Percentiles rank a stretch among this genome's conserved stretches.
These are phyloP conservation scores for Pulveroboletus sp. DNA, from an alignment of 768 basidiomycete species.

Conservation along the genomic window DNA sequence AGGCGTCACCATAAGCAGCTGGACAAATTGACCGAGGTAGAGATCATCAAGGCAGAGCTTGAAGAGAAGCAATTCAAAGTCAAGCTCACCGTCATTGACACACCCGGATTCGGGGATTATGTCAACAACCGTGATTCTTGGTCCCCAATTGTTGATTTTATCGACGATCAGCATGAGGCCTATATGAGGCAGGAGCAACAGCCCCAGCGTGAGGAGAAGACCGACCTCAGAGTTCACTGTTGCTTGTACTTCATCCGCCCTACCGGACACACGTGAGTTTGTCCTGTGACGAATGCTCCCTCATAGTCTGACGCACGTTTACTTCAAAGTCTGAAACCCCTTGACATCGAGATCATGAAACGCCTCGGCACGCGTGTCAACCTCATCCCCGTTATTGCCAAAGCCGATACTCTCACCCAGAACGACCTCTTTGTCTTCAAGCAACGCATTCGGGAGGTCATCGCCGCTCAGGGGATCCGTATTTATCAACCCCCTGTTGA, in stretches of 20 bases:
- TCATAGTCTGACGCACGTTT: conserved; percentile 4
- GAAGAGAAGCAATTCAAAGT: conserved; percentile 99
- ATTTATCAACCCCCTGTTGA: conserved; percentile 95
- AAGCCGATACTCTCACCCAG: conserved; percentile 96
- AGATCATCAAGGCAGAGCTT: conserved; percentile 98
- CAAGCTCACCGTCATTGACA: conserved; percentile 98
- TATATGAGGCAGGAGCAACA: conserved; percentile 99
- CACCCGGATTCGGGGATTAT: conserved; percentile 99
- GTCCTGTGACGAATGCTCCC: neutral
- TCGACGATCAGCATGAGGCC: conserved; percentile 92
- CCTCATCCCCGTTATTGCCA: conserved; percentile 95
- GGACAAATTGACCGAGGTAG: conserved; percentile 97
- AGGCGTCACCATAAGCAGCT: conserved; percentile 92
- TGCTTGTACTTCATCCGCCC: conserved; percentile 97
- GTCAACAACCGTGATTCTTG: conserved; percentile 99
- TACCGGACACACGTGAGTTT: conserved; percentile 89
- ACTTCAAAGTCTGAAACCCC: conserved; percentile 72
- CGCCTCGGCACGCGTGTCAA: conserved; percentile 97
- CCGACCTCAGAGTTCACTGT: conserved; percentile 92
- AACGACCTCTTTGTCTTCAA: conserved; percentile 91
- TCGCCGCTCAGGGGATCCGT: conserved; percentile 88
- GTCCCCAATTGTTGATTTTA: conserved; percentile 98
- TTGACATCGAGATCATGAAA: conserved; percentile 99
- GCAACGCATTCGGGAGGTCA: conserved; percentile 88
- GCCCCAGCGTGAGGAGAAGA: conserved; percentile 92